Conservation (phyloP, 1,284 basidiomycete genomes). For the Stereum hirsutum region DNA sequence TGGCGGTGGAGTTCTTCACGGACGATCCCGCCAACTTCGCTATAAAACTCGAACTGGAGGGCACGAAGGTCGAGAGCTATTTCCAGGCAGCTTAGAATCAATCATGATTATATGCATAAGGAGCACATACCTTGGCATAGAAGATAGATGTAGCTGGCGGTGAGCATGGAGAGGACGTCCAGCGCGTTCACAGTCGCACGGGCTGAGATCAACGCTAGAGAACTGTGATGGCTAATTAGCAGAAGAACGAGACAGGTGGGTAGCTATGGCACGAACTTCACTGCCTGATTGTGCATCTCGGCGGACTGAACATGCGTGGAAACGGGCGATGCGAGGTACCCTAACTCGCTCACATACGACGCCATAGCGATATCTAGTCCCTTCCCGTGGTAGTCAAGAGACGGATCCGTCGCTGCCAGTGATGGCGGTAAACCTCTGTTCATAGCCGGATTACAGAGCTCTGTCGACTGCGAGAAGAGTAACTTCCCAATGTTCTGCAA, state of each 20-base stretch:
- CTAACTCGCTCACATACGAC: constrained; percentile 75
- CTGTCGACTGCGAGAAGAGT: constrained; percentile 79
- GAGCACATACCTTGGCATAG: constrained; percentile 60
- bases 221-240: constrained; percentile 32
- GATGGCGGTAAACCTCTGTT: constrained; percentile 78
- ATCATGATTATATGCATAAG: not conserved
- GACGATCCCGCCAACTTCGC: constrained; percentile 38
- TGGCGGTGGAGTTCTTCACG: constrained; percentile 37
- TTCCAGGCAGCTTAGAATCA: too few species aligned
- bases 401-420: constrained; percentile 76
- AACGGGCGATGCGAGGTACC: constrained; percentile 76
- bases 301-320: constrained; percentile 80
- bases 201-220: constrained; percentile 72
- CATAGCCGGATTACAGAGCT: constrained; percentile 75
- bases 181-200: constrained; percentile 70
- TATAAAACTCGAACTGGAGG: constrained; percentile 54
- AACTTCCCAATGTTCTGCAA: constrained; percentile 80
- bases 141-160: constrained; percentile 67
- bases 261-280: constrained; percentile 46
- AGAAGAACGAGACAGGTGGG: not conserved
- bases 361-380: constrained; percentile 82
- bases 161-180: constrained; percentile 68
- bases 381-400: constrained; percentile 78
- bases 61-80: constrained; percentile 70
- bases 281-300: constrained; percentile 83